These are phyloP conservation scores for Colletotrichum sp. DNA, from an alignment of 2,329 filamentous ascomycete genomes.

Conservation along the genomic window DNA sequence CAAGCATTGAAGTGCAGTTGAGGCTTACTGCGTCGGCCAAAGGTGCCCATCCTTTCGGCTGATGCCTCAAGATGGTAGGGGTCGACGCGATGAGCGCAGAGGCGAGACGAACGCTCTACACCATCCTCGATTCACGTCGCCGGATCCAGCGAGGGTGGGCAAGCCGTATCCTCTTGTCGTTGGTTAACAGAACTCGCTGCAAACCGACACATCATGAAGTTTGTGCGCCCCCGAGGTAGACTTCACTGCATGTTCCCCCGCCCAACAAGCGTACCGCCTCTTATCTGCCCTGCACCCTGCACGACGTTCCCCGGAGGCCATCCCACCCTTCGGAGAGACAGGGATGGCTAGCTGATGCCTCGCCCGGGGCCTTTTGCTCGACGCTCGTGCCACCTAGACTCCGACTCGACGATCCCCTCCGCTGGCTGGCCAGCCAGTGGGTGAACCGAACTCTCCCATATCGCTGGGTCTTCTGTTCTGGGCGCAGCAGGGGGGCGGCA, in stretches of 20 bases:
- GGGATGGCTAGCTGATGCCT: background rate
- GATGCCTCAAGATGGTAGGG: background rate
- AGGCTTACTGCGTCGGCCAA: background rate
- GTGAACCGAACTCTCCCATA: background rate
- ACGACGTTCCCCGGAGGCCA: background rate
- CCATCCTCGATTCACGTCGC: background rate
- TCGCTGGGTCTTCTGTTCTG: background rate
- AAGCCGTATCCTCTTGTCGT: background rate
- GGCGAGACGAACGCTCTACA: background rate
- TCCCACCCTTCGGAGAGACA: background rate
- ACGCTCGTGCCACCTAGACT: background rate
- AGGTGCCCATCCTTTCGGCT: background rate
- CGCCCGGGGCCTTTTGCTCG: background rate
- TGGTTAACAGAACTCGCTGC: background rate
- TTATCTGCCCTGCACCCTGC: background rate
- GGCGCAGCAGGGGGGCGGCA: background rate
- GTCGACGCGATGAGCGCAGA: background rate
- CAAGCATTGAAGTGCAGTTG: background rate
- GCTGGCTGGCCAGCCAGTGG: background rate
- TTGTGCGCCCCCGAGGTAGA: background rate
- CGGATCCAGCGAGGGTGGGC: background rate
- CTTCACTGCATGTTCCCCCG: background rate
- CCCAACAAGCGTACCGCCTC: background rate
- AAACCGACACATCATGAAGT: background rate
- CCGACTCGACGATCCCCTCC: background rate